These are phyloP conservation scores for Austroboletus festivus DNA, from an alignment of 768 basidiomycete genomes.

Conservation along the genomic window DNA sequence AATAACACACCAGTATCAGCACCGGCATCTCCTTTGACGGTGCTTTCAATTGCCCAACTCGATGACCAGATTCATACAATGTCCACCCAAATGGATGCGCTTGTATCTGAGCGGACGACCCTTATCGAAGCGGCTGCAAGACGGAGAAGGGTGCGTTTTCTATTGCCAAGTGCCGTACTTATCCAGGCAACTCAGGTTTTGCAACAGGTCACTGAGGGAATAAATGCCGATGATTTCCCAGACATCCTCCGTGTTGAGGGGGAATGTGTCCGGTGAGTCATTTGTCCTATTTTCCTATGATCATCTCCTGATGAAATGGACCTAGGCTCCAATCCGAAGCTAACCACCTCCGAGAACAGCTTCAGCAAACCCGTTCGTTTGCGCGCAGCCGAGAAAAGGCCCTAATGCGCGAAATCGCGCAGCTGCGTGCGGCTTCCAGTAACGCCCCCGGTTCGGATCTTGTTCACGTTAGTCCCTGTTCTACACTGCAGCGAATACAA, in stretches of 20 bases:
- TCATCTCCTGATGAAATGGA: neutral
- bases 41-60: slow-evolving; percentile 28
- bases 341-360: slow-evolving; percentile 28
- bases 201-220: slow-evolving; percentile 15
- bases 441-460: neutral
- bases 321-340: slow-evolving; percentile 33
- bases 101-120: slow-evolving; percentile 36
- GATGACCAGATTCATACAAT: slow-evolving; percentile 37
- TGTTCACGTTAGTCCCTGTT: slow-evolving; percentile 4
- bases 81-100: slow-evolving; percentile 34
- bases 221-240: slow-evolving; percentile 18
- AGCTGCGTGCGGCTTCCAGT: slow-evolving; percentile 9
- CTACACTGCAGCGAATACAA: neutral
- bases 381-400: slow-evolving; percentile 33
- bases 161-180: neutral
- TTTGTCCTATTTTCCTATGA: neutral
- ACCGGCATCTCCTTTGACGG: slow-evolving; percentile 5
- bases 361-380: slow-evolving; percentile 22
- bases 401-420: slow-evolving; percentile 32
- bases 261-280: slow-evolving; percentile 36
- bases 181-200: neutral
- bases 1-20: neutral
- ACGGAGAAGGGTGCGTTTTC: slow-evolving; percentile 21
- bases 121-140: slow-evolving; percentile 24
- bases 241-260: slow-evolving; percentile 30